Percentiles rank a stretch among this genome's conserved stretches.
These are phyloP conservation scores for Rosellinia necatrix DNA, from an alignment of 2,329 filamentous ascomycete genomes.

Conservation along the genomic window DNA sequence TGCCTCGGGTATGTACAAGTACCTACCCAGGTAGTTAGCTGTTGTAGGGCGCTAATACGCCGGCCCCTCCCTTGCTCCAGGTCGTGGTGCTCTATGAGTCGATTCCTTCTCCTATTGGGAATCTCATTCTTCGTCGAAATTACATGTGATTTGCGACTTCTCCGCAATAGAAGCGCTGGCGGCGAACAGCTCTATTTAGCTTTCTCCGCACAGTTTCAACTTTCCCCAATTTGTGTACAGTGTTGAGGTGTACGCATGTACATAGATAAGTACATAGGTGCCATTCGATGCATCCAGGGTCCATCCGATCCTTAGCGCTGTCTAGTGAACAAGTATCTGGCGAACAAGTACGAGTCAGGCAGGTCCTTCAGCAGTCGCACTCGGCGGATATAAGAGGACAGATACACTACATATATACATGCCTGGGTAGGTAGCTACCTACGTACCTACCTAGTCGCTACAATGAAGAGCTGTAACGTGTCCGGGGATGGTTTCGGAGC, in stretches of 20 bases:
- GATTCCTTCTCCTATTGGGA: neutral
- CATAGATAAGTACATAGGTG: conserved; percentile 15
- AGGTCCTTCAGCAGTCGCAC: no score
- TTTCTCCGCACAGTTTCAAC: conserved; percentile 6
- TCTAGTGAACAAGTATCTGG: conserved; percentile 4
- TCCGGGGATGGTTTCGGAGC: no score
- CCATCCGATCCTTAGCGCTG: conserved; percentile 32
- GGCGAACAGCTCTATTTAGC: conserved; percentile 20
- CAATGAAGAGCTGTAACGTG: neutral
- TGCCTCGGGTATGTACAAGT: no score
- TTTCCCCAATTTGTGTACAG: neutral
- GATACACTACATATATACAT: no score
- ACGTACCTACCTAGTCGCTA: no score
- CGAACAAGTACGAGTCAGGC: conserved; percentile 2
- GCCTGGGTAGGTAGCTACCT: no score
- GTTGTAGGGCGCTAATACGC: no score
- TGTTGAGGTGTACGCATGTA: no score
- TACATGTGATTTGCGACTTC: conserved; percentile 16
- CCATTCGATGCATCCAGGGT: conserved; percentile 33
- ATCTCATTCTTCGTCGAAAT: neutral
- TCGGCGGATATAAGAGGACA: no score
- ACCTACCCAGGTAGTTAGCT: no score
- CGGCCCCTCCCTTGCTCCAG: neutral
- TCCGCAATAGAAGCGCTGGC: conserved; percentile 23
- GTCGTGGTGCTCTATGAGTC: neutral